These are phyloP conservation scores for Trametes coccinea DNA, from an alignment of 768 basidiomycete species.

Conservation along the genomic window DNA sequence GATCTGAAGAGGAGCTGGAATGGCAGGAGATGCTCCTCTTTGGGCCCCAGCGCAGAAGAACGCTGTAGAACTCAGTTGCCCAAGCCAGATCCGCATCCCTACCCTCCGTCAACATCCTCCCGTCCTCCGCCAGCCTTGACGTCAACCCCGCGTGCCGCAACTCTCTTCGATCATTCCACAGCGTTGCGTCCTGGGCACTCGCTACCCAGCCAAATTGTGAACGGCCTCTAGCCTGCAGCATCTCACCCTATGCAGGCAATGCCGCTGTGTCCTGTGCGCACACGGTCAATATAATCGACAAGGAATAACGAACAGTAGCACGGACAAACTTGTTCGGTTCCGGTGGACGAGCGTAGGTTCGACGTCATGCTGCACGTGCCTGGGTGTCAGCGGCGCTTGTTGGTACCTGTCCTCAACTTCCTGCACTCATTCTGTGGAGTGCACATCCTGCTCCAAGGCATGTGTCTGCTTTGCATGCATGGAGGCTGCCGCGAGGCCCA, in stretches of 20 bases:
- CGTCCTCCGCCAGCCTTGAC: slow-evolving; percentile 1
- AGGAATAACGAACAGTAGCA: background rate
- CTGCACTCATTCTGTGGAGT: background rate
- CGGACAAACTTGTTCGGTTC: background rate
- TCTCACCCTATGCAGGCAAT: no score
- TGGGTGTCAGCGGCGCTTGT: slow-evolving; percentile 1
- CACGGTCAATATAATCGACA: no score
- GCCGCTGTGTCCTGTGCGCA: no score
- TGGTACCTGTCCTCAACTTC: background rate
- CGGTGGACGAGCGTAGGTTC: background rate
- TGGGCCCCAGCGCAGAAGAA: background rate
- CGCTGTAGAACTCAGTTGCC: background rate
- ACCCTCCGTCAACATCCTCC: background rate
- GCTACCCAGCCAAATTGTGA: no score
- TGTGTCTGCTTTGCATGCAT: background rate
- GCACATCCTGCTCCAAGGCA: background rate
- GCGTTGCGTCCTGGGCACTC: no score
- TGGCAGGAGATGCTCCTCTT: slow-evolving; percentile 9
- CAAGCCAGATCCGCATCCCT: slow-evolving; percentile 1
- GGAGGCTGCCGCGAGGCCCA: background rate
- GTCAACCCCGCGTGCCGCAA: slow-evolving; percentile 1
- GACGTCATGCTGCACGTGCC: slow-evolving; percentile 14
- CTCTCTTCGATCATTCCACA: background rate
- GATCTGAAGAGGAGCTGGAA: background rate
- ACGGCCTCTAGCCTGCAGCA: no score